Conservation (phyloP, 306 rosid genomes). For the Boehmeria nivea region DNA sequence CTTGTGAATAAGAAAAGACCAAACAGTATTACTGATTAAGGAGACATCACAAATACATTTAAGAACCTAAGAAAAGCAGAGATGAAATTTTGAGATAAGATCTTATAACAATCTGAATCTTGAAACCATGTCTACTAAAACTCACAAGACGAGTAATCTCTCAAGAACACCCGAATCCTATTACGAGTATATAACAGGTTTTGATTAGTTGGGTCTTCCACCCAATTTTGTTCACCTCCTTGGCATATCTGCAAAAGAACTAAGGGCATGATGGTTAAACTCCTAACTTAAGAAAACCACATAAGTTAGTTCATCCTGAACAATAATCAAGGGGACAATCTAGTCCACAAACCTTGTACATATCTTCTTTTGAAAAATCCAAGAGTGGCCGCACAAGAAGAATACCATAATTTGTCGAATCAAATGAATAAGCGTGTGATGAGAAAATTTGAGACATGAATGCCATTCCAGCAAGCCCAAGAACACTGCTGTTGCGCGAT, state of each 20-base stretch:
- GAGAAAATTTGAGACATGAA: slow-evolving; percentile 78
- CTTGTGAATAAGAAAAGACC: too few relatives aligned
- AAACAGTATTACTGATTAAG: too few relatives aligned
- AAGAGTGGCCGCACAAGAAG: slow-evolving; percentile 85
- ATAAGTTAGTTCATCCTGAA: too few relatives aligned
- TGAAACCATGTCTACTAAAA: slow-evolving; percentile 9
- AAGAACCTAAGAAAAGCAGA: slow-evolving; percentile 3
- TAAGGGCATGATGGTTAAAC: background rate
- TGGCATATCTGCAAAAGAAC: slow-evolving; percentile 57
- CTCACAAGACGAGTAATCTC: slow-evolving; percentile 59
- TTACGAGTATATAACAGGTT: slow-evolving; percentile 69
- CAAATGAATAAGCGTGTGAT: slow-evolving; percentile 26
- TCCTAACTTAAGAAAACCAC: too few relatives aligned
- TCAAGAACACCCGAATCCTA: slow-evolving; percentile 67
- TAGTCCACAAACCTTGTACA: slow-evolving; percentile 62
- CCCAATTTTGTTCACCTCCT: slow-evolving; percentile 63
- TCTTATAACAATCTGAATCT: slow-evolving; percentile 2
- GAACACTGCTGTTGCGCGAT: slow-evolving; percentile 83
- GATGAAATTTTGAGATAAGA: background rate
- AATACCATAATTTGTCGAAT: slow-evolving; percentile 37
- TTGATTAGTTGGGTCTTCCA: slow-evolving; percentile 91
- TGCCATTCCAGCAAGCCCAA: slow-evolving; percentile 98
- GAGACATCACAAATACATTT: slow-evolving; percentile 12
- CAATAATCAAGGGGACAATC: background rate
- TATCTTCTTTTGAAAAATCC: slow-evolving; percentile 77